These are phyloP conservation scores for Aureobasidium mangrovei DNA, from an alignment of 2,329 filamentous ascomycete species.

Conservation along the genomic window DNA sequence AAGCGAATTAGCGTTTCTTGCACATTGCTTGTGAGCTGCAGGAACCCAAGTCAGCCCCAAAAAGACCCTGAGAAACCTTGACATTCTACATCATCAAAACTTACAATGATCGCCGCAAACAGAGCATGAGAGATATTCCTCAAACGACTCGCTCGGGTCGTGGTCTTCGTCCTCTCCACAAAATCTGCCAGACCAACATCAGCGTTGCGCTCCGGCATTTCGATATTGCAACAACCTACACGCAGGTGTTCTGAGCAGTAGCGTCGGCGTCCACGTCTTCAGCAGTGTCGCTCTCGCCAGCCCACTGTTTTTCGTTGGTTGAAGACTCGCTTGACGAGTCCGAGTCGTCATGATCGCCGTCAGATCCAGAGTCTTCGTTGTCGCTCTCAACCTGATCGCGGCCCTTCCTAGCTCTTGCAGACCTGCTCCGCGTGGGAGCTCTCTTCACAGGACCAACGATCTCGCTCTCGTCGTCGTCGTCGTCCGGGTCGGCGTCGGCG, in stretches of 20 bases:
- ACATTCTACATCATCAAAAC: slow-evolving; percentile 31
- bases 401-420: slow-evolving; percentile 25
- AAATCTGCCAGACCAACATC: slow-evolving; percentile 49
- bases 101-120: slow-evolving; percentile 76
- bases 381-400: slow-evolving; percentile 16
- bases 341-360: slow-evolving; percentile 18
- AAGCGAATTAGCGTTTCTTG: slow-evolving; percentile 59
- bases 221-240: slow-evolving; percentile 41
- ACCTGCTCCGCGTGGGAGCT: slow-evolving; percentile 18
- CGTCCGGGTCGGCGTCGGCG: slow-evolving; percentile 30
- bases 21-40: slow-evolving; percentile 86
- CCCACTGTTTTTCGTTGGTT: slow-evolving; percentile 44
- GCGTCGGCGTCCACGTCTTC: slow-evolving; percentile 49
- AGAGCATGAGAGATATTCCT: slow-evolving; percentile 66
- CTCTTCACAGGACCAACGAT: slow-evolving; percentile 31
- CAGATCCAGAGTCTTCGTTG: slow-evolving; percentile 18
- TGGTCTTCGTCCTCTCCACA: slow-evolving; percentile 77
- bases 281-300: slow-evolving; percentile 44
- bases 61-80: slow-evolving; percentile 26
- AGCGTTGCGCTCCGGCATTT: neutral
- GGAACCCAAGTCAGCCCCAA: slow-evolving; percentile 35
- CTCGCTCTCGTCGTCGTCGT: slow-evolving; percentile 40
- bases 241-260: slow-evolving; percentile 51
- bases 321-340: slow-evolving; percentile 24
- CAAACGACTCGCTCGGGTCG: slow-evolving; percentile 72